phyloP scores from a whole-genome alignment of 2,329 filamentous ascomycete species.

The Curvularia sp. region DNA sequence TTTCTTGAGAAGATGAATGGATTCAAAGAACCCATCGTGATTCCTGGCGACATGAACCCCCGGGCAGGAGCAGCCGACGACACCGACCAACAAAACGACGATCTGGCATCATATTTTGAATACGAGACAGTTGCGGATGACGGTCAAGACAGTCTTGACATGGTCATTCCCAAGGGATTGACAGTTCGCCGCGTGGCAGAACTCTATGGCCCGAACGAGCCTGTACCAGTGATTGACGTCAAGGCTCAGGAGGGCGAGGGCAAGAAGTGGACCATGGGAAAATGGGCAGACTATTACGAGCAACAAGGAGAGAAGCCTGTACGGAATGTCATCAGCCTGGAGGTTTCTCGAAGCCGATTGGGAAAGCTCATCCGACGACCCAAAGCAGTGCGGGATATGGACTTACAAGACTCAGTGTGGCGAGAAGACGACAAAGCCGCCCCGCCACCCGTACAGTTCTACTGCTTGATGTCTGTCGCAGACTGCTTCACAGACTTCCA shows the following conservation, averaged over 20 bases:
- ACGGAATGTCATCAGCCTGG: slow-evolving; percentile 72
- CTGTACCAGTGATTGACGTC: slow-evolving; percentile 72
- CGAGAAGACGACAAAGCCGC: slow-evolving; percentile 62
- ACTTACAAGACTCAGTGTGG: slow-evolving; percentile 64
- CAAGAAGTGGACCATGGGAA: slow-evolving; percentile 68
- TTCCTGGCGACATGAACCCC: slow-evolving; percentile 67
- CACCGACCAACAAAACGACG: slow-evolving; percentile 24
- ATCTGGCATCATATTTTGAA: slow-evolving; percentile 50
- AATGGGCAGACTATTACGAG: slow-evolving; percentile 73
- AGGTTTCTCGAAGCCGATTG: slow-evolving; percentile 69
- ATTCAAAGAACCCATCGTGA: slow-evolving; percentile 72
- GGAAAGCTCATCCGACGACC: slow-evolving; percentile 68
- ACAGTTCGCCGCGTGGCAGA: slow-evolving; percentile 70
- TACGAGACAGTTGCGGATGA: slow-evolving; percentile 61
- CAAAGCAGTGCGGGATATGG: slow-evolving; percentile 69
- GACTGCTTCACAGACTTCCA: slow-evolving; percentile 77
- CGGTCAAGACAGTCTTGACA: slow-evolving; percentile 70
- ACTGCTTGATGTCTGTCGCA: slow-evolving; percentile 73
- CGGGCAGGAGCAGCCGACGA: slow-evolving; percentile 49
- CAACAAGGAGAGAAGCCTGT: slow-evolving; percentile 67
- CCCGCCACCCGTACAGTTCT: slow-evolving; percentile 70
- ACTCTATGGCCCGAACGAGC: slow-evolving; percentile 67
- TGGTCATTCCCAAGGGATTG: slow-evolving; percentile 70
- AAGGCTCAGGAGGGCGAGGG: slow-evolving; percentile 71
- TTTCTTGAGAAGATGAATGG: slow-evolving; percentile 68